These are phyloP conservation scores for Avena eriantha DNA, from an alignment of 176 grass and related monocot genomes.

Conservation along the genomic window DNA sequence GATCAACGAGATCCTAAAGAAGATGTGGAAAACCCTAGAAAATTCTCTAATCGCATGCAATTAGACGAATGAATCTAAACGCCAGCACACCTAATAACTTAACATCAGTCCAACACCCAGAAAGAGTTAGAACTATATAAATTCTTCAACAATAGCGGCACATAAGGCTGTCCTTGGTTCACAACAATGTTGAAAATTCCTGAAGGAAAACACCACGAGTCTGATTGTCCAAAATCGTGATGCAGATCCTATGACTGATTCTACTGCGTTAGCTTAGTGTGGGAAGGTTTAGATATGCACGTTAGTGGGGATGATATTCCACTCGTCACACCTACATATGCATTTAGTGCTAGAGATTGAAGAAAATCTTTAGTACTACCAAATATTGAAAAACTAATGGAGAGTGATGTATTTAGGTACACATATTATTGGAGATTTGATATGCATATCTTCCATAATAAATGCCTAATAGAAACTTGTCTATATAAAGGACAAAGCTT, in stretches of 20 bases:
- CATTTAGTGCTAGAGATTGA: neutral
- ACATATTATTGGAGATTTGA: neutral
- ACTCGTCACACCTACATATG: neutral
- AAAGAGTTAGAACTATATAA: neutral
- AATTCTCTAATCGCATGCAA: slow-evolving; percentile 65
- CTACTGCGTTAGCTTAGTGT: neutral
- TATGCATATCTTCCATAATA: slow-evolving; percentile 4
- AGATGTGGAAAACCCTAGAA: slow-evolving; percentile 76
- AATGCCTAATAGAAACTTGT: no score
- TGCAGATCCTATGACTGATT: neutral
- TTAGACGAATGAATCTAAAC: slow-evolving; percentile 32
- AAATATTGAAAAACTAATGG: neutral
- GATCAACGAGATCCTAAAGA: slow-evolving; percentile 78
- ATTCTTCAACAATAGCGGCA: neutral
- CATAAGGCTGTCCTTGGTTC: neutral
- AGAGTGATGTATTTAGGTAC: no score
- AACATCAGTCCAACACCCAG: slow-evolving; percentile 20
- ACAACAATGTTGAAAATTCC: neutral
- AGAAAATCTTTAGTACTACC: neutral
- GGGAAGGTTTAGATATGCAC: neutral
- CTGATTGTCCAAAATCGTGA: slow-evolving; percentile 1
- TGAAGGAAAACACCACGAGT: slow-evolving; percentile 20
- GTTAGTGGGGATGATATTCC: neutral
- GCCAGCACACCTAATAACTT: neutral
- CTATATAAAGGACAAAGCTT: no score